Evolutionary conservation across 192 early-diverging fungal species (phyloP).

Genomic region (Mortierella alpina): DNA sequence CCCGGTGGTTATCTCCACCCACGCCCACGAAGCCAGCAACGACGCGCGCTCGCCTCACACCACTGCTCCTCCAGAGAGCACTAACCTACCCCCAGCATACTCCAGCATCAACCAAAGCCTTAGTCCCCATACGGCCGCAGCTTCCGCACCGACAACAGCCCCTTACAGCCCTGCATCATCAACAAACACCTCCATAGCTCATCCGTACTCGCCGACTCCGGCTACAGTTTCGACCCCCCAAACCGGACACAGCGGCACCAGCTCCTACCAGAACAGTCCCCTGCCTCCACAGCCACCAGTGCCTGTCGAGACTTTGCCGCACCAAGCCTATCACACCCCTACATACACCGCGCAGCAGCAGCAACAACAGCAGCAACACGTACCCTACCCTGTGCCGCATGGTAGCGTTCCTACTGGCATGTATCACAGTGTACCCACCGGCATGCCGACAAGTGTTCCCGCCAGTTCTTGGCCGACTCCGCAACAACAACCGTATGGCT

Average conservation of each 20-base stretch:
- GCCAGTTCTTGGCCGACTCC: not conserved
- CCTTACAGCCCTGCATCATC: not conserved
- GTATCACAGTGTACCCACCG: not conserved
- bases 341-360: not conserved
- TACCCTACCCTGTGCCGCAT: slow-evolving; percentile 3
- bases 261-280: slow-evolving; percentile 19
- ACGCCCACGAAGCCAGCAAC: too few species aligned
- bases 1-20: too few species aligned
- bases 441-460: not conserved
- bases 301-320: not conserved
- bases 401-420: not conserved
- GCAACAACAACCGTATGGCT: too few species aligned
- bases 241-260: not conserved
- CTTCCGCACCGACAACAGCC: not conserved
- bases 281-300: not conserved
- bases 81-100: slow-evolving; percentile 4
- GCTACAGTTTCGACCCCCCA: not conserved
- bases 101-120: not conserved
- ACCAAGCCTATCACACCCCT: not conserved
- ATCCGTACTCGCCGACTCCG: slow-evolving; percentile 10
- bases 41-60: slow-evolving; percentile 18
- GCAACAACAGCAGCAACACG: not conserved
- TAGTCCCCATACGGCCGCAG: not conserved
- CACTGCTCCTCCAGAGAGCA: not conserved
- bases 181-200: not conserved